Base-by-base conservation (phyloP, 2,329 filamentous ascomycete genomes). In the Cercospora zeina region DNA sequence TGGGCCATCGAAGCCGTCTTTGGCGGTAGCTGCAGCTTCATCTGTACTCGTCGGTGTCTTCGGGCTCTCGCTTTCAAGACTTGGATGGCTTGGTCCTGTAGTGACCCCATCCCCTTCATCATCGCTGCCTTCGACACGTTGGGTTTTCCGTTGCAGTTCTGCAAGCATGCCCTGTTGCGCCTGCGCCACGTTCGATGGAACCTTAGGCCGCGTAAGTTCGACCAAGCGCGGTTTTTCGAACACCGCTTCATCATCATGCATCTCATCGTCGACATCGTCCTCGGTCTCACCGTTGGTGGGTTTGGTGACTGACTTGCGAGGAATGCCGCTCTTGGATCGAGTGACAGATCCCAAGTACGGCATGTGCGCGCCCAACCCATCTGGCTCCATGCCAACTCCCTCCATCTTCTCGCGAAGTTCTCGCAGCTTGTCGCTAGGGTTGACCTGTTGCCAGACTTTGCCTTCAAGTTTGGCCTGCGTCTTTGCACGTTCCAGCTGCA, bases 401-500 rank as follows among this genome's bases (percentile, higher is more conserved):
- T 97, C 95, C 95, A 99, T 99, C 77, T 93, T 88, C 77, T 97
- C 93, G 62, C 95, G 89, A 54, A 97, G 82, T 67, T 96, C 93
- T 67, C 95, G 89, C 62, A 99, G 82, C 71, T 93, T 88, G 78
- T 99, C 95, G 49, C 92, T 97, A 11, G 95, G 93, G 36, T 91
- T 91, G 67, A 89, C 83, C 57, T 84, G 80, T 65, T 96, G 90
- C 89, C 93, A 96, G 8, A 91, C 87, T 75, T 91, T 91, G 68
- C 95, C 95, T 77, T 97, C 95, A 33, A 99, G 85, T 77, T 97
- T 97, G 78, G 91, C 96, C 74, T 97, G 93, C 0, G 95, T 97
- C 84, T 97, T 97, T 67, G 96, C 93, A 67, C 95, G 84, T 79
- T 97, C 93, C 45, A 99, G 86, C 77, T 97, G 95, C 82, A 91